These are phyloP conservation scores for Chlamydomonas sphaeroides DNA, from an alignment of 139 green algal species.

Conservation along the genomic window DNA sequence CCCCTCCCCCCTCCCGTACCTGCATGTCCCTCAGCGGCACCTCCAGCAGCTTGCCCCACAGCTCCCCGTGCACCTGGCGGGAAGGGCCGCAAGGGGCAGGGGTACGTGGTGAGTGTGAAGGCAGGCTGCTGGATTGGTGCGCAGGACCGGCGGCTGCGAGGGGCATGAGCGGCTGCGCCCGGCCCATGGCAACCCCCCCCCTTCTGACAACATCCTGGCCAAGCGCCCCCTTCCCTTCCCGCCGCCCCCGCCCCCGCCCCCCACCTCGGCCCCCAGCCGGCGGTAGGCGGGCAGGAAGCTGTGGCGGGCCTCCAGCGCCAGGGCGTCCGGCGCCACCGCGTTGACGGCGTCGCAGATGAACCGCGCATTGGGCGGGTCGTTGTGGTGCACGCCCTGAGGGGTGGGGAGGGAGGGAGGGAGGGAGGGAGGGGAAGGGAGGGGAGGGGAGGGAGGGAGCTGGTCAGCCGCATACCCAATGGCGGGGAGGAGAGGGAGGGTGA, in stretches of 20 bases:
- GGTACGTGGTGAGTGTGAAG: no score
- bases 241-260: no score
- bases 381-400: not conserved
- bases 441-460: not conserved
- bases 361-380: not conserved
- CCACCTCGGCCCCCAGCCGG: not conserved
- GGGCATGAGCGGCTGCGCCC: no score
- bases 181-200: no score
- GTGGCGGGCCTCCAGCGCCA: slow-evolving; percentile 7
- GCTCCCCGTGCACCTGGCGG: no score
- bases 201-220: no score
- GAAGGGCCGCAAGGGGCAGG: no score
- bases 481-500: no score
- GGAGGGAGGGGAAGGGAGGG: not conserved
- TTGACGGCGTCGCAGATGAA: not conserved
- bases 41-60: not conserved
- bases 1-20: not conserved
- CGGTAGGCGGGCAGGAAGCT: not conserved
- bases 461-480: no score
- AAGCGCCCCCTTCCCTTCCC: no score
- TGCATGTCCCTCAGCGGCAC: slow-evolving; percentile 5
- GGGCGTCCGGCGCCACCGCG: not conserved
- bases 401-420: not conserved
- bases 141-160: no score
- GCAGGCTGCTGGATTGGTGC: no score